Evolutionary conservation across 306 rosid genomes (phyloP).

Genomic region (Myrica gale): DNA sequence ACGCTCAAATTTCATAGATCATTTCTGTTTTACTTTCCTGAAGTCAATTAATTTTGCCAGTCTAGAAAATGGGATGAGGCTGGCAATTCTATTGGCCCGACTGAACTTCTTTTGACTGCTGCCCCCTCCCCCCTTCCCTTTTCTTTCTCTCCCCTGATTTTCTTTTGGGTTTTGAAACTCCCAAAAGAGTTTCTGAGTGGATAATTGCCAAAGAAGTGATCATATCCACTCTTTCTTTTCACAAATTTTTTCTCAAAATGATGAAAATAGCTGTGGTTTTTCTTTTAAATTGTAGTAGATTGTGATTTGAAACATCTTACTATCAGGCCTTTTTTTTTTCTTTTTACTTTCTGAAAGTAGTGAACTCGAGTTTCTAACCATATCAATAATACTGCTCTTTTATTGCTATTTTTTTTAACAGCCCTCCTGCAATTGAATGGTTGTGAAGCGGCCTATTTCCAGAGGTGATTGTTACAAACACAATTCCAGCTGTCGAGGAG

Average conservation of each 20-base stretch:
- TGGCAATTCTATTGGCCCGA: not conserved
- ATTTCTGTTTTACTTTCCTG: not conserved
- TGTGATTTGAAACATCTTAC: not conserved
- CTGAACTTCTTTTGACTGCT: not conserved
- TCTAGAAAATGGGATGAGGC: not conserved
- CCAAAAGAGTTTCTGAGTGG: too few relatives aligned
- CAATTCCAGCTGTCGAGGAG: slow-evolving; percentile 75
- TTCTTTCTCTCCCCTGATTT: not conserved
- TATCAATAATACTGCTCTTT: not conserved
- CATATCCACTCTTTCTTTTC: too few relatives aligned
- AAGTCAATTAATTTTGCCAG: not conserved
- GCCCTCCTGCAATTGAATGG: slow-evolving; percentile 97
- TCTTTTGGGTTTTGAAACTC: not conserved
- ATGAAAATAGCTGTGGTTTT: too few relatives aligned
- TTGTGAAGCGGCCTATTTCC: slow-evolving; percentile 84
- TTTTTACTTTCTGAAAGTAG: not conserved
- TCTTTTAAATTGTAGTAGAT: not conserved
- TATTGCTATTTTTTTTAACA: slow-evolving; percentile 28
- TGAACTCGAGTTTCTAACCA: not conserved
- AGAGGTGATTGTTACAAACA: slow-evolving; percentile 89
- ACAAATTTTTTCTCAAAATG: too few relatives aligned
- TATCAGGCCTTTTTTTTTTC: not conserved
- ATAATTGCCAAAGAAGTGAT: too few relatives aligned
- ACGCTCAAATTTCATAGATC: not conserved
- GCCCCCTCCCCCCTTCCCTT: too few relatives aligned